phyloP scores from a whole-genome alignment of 306 rosid genomes.

The Alnus glutinosa region DNA sequence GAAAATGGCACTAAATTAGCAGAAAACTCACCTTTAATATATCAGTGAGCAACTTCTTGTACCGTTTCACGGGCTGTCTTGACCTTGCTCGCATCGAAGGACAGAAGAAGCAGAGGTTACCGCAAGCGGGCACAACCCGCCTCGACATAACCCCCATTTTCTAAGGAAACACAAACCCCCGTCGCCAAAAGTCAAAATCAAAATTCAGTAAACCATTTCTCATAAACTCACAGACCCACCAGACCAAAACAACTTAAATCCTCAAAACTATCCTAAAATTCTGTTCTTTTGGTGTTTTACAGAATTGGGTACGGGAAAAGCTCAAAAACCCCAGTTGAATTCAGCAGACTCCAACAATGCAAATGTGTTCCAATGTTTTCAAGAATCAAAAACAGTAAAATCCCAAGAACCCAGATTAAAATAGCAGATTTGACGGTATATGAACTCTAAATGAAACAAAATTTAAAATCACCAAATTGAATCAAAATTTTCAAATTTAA shows the following conservation, averaged over 20 bases:
- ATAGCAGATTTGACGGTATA: constrained; percentile 11
- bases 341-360: constrained; percentile 22
- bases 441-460: neutral
- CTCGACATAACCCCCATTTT: constrained; percentile 98
- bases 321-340: constrained; percentile 23
- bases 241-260: constrained; percentile 17
- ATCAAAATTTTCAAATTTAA: constrained; percentile 10
- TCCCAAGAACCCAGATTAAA: constrained; percentile 1
- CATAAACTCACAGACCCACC: constrained; percentile 16
- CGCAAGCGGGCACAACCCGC: constrained; percentile 94
- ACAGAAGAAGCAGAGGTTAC: constrained; percentile 84
- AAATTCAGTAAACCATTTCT: constrained; percentile 23
- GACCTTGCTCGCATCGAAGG: constrained; percentile 92
- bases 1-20: neutral
- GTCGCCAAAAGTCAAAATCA: constrained; percentile 32
- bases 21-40: constrained; percentile 71
- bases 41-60: constrained; percentile 82
- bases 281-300: constrained; percentile 1
- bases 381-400: constrained; percentile 15
- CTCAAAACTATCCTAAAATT: constrained; percentile 3
- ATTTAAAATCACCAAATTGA: constrained; percentile 14
- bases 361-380: neutral
- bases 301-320: constrained; percentile 8
- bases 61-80: constrained; percentile 93
- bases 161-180: constrained; percentile 34